Base-by-base conservation (phyloP, 345 rosid species). In the Populus alba region DNA sequence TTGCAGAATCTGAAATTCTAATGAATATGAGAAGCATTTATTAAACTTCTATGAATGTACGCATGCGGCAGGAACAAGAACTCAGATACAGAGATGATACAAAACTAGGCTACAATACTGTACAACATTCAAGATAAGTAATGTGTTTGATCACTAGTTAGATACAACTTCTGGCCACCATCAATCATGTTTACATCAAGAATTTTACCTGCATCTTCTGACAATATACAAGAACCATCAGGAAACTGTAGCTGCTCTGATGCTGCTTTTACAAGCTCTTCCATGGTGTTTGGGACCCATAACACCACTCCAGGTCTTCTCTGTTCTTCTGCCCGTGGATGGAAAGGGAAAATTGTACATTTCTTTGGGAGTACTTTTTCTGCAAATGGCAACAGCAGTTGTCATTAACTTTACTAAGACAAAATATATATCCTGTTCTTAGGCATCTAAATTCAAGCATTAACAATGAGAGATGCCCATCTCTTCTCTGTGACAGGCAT, bases 311-410 rank as follows among this genome's bases (percentile, higher is more conserved):
- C 99, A 7, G 73, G 81, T 81, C 83, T 87, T 84, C 87, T 91
- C 29, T 67, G 70, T 20, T 87, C 91, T 78, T 79, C 80, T 0
- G 77, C 91, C 85, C 78, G 79, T 5, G 97, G 98, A 79, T 88
- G 92, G 84, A 84, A 91, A 2, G 97, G 92, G 61, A 87, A 93
- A 18, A 95, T 83, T 1, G 94, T 93, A 82, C 99, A 95, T 81
- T 90, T 93, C 70, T 82, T 88, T 27, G 74, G 79, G 61, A 79
- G 84, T 4, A 16, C 71, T 83, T 83, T 84, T 65, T 86, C 90
- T 87, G 91, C 62, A 83, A 74, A 78, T 75, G 68, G 25, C 23
- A 70, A 72, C 41, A 69, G 35, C 67, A 77, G 47, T 5, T 27
- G 31, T 31, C 8, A 18, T 63, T 43, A 16, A 6, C 25, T 63